Percentiles rank a stretch among this genome's conserved stretches.
Conservation (phyloP, 129 eudicot species). For the Centrapalus pauciflorus region DNA sequence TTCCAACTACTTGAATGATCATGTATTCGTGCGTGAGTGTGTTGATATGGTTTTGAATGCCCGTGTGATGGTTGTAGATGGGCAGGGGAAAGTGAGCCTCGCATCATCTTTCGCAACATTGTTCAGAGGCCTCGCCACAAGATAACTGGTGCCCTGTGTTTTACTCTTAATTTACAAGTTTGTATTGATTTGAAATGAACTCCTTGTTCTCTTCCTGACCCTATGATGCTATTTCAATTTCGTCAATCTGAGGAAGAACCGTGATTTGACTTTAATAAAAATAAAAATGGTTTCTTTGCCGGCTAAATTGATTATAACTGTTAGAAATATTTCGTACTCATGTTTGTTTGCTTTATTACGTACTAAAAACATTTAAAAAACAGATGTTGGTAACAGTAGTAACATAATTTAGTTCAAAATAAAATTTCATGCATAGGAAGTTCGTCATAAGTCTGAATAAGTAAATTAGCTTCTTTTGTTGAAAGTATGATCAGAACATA, state of each 20-base stretch:
- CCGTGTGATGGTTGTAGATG: slow-evolving; percentile 51
- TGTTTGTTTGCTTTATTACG: neutral
- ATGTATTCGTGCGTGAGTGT: neutral
- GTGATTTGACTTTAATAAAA: neutral
- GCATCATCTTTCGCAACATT: slow-evolving; percentile 84
- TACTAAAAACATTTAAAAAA: neutral
- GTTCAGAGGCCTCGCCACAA: slow-evolving; percentile 97
- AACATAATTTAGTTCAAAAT: neutral
- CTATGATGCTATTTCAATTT: neutral
- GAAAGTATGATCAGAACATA: neutral
- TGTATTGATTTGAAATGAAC: neutral
- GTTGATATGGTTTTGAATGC: neutral
- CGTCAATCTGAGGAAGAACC: neutral
- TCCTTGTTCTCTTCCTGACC: neutral
- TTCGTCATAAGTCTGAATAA: neutral
- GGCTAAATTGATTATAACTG: neutral
- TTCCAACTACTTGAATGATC: slow-evolving; percentile 4
- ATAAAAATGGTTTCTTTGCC: neutral
- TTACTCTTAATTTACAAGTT: neutral
- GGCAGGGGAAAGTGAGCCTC: slow-evolving; percentile 96
- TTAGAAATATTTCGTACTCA: neutral
- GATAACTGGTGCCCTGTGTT: slow-evolving; percentile 67
- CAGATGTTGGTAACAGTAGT: neutral
- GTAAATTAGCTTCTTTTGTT: neutral
- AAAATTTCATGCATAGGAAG: neutral